Percentiles rank a stretch among this genome's conserved stretches.
Evolutionary conservation across 2,329 filamentous ascomycete species (phyloP).

Genomic region (Exophiala calicioides): DNA sequence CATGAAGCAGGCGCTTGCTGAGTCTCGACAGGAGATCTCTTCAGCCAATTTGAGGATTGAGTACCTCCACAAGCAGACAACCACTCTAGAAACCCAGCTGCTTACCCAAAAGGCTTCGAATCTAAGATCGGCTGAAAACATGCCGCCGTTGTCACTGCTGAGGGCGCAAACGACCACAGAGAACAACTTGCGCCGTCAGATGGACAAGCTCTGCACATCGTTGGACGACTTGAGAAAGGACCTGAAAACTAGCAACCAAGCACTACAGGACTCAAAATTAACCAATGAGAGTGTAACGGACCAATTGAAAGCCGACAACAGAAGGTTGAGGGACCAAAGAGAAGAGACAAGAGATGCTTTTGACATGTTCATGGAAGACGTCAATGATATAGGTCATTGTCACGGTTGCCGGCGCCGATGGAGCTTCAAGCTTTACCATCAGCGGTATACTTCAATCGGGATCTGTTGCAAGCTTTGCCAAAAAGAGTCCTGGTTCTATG

Average conservation of each 20-base stretch:
- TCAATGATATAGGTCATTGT: conserved; percentile 6
- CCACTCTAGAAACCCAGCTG: no score
- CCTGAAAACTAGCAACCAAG: background rate
- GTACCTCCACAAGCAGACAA: no score
- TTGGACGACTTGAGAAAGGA: background rate
- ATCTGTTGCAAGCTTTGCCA: conserved; percentile 7
- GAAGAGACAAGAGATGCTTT: conserved; percentile 4
- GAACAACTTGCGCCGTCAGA: no score
- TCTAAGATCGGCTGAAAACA: no score
- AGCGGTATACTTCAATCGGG: background rate
- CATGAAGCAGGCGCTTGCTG: background rate
- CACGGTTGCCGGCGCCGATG: background rate
- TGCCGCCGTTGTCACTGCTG: no score
- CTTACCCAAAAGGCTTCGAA: no score
- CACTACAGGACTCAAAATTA: conserved; percentile 2
- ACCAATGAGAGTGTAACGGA: conserved; percentile 10
- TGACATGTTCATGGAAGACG: background rate
- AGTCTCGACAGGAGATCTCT: no score
- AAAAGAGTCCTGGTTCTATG: background rate
- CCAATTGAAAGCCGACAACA: conserved; percentile 3
- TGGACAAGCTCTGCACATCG: no score
- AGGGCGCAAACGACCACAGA: no score
- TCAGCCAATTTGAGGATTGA: no score
- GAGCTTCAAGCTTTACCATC: conserved; percentile 4
- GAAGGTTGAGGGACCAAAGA: background rate